phyloP scores from a whole-genome alignment of 73 alveolate species.

The Durusdinium trenchii region DNA sequence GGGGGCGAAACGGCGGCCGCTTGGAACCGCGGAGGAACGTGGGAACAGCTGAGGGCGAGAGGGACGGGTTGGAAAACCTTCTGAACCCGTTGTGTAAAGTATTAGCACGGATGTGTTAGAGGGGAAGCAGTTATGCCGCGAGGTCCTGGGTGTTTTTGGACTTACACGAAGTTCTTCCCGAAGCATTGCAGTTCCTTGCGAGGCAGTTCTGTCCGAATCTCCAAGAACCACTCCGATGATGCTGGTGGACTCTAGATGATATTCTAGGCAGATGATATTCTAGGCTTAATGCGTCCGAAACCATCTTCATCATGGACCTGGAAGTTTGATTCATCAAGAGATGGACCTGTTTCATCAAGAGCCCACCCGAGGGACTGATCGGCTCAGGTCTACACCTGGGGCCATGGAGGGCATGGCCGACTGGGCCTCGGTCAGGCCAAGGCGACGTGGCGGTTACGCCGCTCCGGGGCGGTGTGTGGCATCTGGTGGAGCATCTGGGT shows the following conservation, averaged over 20 bases:
- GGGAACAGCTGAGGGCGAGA: too few species aligned
- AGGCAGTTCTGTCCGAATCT: too few species aligned
- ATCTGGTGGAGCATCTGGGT: not conserved
- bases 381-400: slow-evolving; percentile 78
- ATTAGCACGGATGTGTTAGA: too few species aligned
- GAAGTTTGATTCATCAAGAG: not conserved
- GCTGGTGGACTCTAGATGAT: not conserved
- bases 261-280: not conserved
- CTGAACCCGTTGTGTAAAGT: too few species aligned
- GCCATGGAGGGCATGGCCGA: slow-evolving; percentile 85
- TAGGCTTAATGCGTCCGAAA: too few species aligned
- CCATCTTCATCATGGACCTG: not conserved
- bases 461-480: not conserved
- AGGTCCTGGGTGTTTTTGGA: too few species aligned
- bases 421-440: slow-evolving; percentile 89
- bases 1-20: not conserved
- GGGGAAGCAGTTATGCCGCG: too few species aligned
- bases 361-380: not conserved
- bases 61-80: too few species aligned
- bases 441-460: not conserved
- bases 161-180: too few species aligned
- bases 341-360: not conserved
- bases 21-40: too few species aligned
- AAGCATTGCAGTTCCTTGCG: too few species aligned
- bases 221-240: not conserved